Evolutionary conservation across 1,284 basidiomycete species (phyloP), one percentile per base, ranked within the genome.

Genomic region (Amylostereum chailletii): DNA sequence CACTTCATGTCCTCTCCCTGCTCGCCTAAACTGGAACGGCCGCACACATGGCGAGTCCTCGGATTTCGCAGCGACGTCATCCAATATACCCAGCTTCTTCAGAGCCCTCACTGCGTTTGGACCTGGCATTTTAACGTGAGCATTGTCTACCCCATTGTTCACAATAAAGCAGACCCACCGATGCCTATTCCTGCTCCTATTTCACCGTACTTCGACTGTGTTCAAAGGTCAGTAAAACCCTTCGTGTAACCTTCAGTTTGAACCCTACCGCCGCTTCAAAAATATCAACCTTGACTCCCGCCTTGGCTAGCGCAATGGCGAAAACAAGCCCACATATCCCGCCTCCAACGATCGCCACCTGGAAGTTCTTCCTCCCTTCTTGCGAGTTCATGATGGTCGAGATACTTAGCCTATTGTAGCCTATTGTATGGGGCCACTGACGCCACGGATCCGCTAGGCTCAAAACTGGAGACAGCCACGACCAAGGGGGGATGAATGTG

Each of bases 171-270:
- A 4, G 39, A 34, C 7, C 39, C 48, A 75, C 76, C 76, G 40
- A 79, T 51, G 10, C 69, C 73, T 37, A 79, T 69, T 2, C 76
- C 76, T 30, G 76, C 76, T 10, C 76, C 76, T 42, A 77, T 65
- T 59, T 76, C 72, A 30, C 64, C 66, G 51, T 76, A 74, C 50
- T 65, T 63, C 9, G 67, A 51, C 71, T 73, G 7, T 10, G 26
- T 81, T 7, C 29, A 43, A 7, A 29, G n/a, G 32, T 11, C 27
- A 43, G 42, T n/a, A 26, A 43, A 7, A 30, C 11, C n/a, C 9
- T 4, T n/a, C 27, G 11, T 6, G 32, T 4, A 27, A 43, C 11
- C 7, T 31, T 7, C 27, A 27, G 7, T 32, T 29, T 33, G 32
- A n/a, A 29, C 51, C 58, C 26, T 45, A 54, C 53, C 29, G 57